A percentile compares a stretch with the other conserved stretches of the same genome.
These are phyloP conservation scores for Russula abietina DNA, from an alignment of 768 basidiomycete genomes.

Conservation along the genomic window DNA sequence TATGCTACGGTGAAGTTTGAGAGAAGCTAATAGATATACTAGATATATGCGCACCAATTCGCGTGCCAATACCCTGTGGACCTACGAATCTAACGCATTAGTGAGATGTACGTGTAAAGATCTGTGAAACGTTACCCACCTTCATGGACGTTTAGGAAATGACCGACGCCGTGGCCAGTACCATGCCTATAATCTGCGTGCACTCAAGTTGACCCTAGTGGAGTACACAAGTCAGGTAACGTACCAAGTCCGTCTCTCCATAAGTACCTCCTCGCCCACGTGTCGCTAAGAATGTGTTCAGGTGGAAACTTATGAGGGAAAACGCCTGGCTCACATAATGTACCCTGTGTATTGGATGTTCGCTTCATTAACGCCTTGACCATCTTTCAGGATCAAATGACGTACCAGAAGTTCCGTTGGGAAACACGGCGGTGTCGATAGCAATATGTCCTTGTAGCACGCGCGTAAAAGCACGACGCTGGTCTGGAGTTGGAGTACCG, in stretches of 20 bases:
- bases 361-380: not conserved
- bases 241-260: conserved; percentile 86
- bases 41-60: conserved; percentile 34
- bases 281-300: conserved; percentile 46
- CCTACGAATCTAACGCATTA: conserved; percentile 31
- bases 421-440: conserved; percentile 81
- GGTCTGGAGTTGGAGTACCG: conserved; percentile 73
- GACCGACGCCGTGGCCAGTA: conserved; percentile 92
- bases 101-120: not conserved
- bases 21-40: not conserved
- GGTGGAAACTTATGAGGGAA: not conserved
- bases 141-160: conserved; percentile 94
- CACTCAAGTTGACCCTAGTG: not conserved
- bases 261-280: conserved; percentile 68
- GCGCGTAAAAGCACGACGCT: conserved; percentile 84
- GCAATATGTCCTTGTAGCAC: conserved; percentile 90
- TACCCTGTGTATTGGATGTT: conserved; percentile 38
- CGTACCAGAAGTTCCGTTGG: conserved; percentile 68
- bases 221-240: conserved; percentile 21
- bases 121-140: conserved; percentile 28
- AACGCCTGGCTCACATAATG: conserved; percentile 39
- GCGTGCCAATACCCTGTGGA: conserved; percentile 57
- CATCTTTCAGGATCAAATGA: not conserved
- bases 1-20: conserved; percentile 38
- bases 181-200: conserved; percentile 71